These are phyloP conservation scores for Thyridium curvatum DNA, from an alignment of 2,329 filamentous ascomycete species.

Conservation along the genomic window DNA sequence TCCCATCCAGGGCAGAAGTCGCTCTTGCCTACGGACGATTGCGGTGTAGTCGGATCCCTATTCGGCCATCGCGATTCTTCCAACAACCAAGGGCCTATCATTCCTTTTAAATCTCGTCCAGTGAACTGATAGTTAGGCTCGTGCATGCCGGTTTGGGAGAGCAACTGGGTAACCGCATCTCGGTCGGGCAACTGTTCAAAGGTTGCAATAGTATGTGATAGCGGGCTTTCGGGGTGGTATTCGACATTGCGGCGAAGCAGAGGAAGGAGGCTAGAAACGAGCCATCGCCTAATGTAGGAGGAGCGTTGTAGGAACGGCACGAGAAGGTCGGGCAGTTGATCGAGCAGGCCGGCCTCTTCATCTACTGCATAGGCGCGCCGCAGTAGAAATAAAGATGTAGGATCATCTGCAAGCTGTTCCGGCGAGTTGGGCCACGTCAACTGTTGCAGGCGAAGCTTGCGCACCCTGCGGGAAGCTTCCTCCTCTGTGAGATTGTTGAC, in stretches of 20 bases:
- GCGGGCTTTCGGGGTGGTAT: constrained; percentile 52
- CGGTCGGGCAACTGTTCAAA: constrained; percentile 58
- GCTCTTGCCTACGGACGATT: constrained; percentile 4
- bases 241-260: constrained; percentile 62
- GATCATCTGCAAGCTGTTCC: constrained; percentile 36
- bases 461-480: constrained; percentile 56
- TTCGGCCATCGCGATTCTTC: constrained; percentile 53
- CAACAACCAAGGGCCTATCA: constrained; percentile 71
- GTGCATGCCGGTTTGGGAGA: constrained; percentile 46
- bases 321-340: constrained; percentile 61
- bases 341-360: constrained; percentile 63
- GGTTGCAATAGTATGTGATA: constrained; percentile 48
- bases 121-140: constrained; percentile 25
- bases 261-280: constrained; percentile 62
- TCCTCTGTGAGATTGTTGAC: constrained; percentile 56
- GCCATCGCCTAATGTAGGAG: constrained; percentile 59
- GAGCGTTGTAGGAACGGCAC: constrained; percentile 60
- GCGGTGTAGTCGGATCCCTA: constrained; percentile 5
- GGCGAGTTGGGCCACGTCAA: constrained; percentile 44
- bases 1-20: constrained; percentile 59
- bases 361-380: constrained; percentile 65
- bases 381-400: constrained; percentile 50
- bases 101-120: constrained; percentile 59
- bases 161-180: constrained; percentile 52
- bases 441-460: constrained; percentile 57